A percentile compares a stretch with the other conserved stretches of the same genome.
Conservation (phyloP, 73 alveolate species). For the Paramecium sexaurelia region DNA sequence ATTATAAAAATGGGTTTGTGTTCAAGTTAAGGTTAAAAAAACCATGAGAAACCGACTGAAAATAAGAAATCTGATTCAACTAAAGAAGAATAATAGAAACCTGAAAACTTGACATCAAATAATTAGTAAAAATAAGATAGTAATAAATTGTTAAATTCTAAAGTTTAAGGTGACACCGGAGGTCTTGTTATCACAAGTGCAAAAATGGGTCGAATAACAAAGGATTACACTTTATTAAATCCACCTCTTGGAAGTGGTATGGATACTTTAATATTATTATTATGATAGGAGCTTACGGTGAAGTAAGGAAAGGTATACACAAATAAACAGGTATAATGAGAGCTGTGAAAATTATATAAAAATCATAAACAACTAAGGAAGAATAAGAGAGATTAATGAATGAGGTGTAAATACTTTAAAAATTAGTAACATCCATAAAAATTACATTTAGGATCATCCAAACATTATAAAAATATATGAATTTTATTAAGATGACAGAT, state of each 20-base stretch:
- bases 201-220: conserved; percentile 60
- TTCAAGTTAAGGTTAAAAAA: neutral
- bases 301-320: conserved; percentile 82
- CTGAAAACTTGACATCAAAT: neutral
- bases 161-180: conserved; percentile 46
- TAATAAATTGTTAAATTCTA: neutral
- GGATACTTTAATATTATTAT: neutral
- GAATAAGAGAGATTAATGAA: conserved; percentile 45
- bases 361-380: neutral
- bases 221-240: conserved; percentile 58
- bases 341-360: conserved; percentile 74
- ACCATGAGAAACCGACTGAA: neutral
- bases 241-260: conserved; percentile 69
- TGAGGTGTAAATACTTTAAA: conserved; percentile 43
- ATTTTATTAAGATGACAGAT: conserved; percentile 89
- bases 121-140: neutral
- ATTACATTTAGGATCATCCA: conserved; percentile 83
- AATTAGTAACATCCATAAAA: neutral
- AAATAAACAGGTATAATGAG: conserved; percentile 73
- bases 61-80: conserved; percentile 6
- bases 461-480: conserved; percentile 94
- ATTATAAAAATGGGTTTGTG: conserved; percentile 16
- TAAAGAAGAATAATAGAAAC: conserved; percentile 6
- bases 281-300: conserved; percentile 80
- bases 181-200: conserved; percentile 45